Evolutionary conservation across 345 rosid genomes (phyloP).

Genomic region (Excoecaria cochinchinensis): DNA sequence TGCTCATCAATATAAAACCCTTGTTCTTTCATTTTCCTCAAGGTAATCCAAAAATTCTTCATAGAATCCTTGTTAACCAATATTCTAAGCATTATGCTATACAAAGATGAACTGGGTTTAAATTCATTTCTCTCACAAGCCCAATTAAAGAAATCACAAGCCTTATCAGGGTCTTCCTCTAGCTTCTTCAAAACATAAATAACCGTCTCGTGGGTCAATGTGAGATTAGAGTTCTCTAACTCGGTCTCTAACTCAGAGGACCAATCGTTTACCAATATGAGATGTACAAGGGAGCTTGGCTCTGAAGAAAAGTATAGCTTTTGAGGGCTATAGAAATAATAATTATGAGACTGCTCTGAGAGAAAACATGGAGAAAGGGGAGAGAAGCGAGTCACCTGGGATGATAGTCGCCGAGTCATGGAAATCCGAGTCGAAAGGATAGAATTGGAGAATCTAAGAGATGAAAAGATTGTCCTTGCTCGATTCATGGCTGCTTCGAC

Average conservation of each 20-base stretch:
- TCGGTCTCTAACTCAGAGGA: constrained; percentile 33
- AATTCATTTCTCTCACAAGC: constrained; percentile 51
- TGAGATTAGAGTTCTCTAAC: constrained; percentile 31
- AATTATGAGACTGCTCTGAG: constrained; percentile 14
- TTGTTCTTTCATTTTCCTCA: constrained; percentile 53
- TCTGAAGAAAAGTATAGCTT: constrained; percentile 39
- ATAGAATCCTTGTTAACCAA: constrained; percentile 45
- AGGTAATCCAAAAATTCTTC: constrained; percentile 62
- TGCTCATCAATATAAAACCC: constrained; percentile 72
- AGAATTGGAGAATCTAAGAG: constrained; percentile 40
- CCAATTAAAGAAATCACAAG: constrained; percentile 66
- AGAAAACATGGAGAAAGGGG: constrained; percentile 8
- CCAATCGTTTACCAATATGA: constrained; percentile 47
- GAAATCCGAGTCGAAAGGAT: constrained; percentile 33
- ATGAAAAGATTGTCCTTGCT: constrained; percentile 42
- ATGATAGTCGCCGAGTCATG: constrained; percentile 24
- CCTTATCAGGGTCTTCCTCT: constrained; percentile 39
- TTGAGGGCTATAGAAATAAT: constrained; percentile 25
- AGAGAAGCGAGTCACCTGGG: constrained; percentile 48
- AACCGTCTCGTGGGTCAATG: constrained; percentile 59
- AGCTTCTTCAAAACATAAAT: constrained; percentile 26
- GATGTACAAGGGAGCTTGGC: constrained; percentile 47
- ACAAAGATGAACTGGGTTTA: constrained; percentile 58
- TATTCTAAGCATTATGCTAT: constrained; percentile 64
- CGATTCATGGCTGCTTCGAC: constrained; percentile 53